These are phyloP conservation scores for Mortierella sp. DNA, from an alignment of 371 early-diverging fungal genomes.

Conservation along the genomic window DNA sequence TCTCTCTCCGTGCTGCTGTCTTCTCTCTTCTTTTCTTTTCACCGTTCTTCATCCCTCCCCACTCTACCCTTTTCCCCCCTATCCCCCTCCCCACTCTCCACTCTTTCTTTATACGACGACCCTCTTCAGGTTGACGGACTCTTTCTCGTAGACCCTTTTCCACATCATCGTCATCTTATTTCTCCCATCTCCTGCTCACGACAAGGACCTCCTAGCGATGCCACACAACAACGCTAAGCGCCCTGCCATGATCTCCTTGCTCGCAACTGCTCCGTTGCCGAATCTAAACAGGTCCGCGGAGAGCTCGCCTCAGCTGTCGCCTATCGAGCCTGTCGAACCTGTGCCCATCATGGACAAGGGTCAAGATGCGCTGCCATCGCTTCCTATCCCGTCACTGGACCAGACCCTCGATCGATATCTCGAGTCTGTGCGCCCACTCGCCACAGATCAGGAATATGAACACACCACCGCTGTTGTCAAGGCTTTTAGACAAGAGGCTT, in stretches of 20 bases:
- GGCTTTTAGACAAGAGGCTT: conserved; percentile 64
- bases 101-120: neutral
- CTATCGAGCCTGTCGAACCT: neutral
- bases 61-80: neutral
- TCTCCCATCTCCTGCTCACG: neutral
- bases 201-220: conserved; percentile 21
- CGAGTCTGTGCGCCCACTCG: conserved; percentile 79
- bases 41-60: conserved; percentile 16
- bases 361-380: conserved; percentile 73
- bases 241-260: conserved; percentile 34
- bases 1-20: neutral
- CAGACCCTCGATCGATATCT: conserved; percentile 85
- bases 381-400: conserved; percentile 89
- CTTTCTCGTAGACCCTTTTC: neutral
- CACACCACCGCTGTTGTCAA: conserved; percentile 69
- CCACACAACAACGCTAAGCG: conserved; percentile 15
- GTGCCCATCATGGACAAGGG: conserved; percentile 57
- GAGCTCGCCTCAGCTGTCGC: conserved; percentile 32
- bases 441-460: conserved; percentile 73
- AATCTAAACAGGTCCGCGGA: conserved; percentile 46
- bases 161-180: conserved; percentile 1
- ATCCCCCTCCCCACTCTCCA: conserved; percentile 13
- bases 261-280: conserved; percentile 37
- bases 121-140: too few relatives aligned
- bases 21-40: neutral